Evolutionary conservation across 179 eudicot genomes (phyloP), one percentile per base, ranked within the genome.

Genomic region (Silene noctiflora): DNA sequence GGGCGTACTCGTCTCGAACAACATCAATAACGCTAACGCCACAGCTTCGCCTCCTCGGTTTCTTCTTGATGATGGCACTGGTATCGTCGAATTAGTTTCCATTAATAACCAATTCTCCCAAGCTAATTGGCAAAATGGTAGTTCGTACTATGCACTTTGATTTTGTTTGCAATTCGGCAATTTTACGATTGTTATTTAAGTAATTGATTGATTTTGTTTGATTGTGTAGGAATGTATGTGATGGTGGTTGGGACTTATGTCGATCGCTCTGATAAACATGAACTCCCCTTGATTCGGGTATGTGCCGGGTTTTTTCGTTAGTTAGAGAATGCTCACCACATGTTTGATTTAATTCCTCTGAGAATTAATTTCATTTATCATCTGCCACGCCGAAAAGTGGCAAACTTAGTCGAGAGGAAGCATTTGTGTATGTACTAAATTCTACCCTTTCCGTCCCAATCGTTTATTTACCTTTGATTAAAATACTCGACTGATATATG

Each of bases 61-160:
- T 63, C 71, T 84, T 55, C 88, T 95, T 17, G 97, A 95, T 33
- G 99, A 95, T 42, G 99, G 97, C 53, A 87, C 97, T 27, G 96
- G 89, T 35, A 31, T 89, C 14, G 77, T 93, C 67, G 82, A 89
- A 60, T 81, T 94, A 65, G 14, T 3, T 4, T 48, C 90, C 71
- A 13, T 88, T 69, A 19, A 86, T 53, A 25, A 53, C 0, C 87
- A 86, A 0, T 74, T 79, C 82, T 83, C 72, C 56, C 89, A 66
- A 21, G 31, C 73, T 66, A 31, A 62, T 0, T 92, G 89, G 90
- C 46, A 77, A 21, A 59, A 67, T 33, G 97, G 98, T 94, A 72
- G 19, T 0, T n/a, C 6, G 13, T 61, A 55, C 17, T 11, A 10
- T 35, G 44, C n/a, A 7, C 22, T 55, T 22, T 19, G 27, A 21